These are phyloP conservation scores for Xylariaceae sp. DNA, from an alignment of 2,329 filamentous ascomycete genomes.

Conservation along the genomic window DNA sequence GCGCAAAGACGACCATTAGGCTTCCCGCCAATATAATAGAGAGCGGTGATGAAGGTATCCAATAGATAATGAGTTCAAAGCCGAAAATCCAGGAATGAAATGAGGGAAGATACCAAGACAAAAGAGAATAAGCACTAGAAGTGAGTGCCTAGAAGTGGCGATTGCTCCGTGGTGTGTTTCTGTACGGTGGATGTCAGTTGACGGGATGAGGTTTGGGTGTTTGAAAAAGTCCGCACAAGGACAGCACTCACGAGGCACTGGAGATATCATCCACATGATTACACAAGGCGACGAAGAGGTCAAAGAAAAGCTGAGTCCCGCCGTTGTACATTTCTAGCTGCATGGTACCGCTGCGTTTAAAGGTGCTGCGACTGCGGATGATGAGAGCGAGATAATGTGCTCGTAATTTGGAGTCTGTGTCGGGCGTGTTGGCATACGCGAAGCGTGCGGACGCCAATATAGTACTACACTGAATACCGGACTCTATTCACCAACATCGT, in stretches of 20 bases:
- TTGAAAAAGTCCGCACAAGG: not conserved
- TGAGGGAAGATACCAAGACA: slow-evolving; percentile 3
- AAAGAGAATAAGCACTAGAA: slow-evolving; percentile 3
- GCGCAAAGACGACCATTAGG: slow-evolving; percentile 30
- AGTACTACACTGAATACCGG: slow-evolving; percentile 76
- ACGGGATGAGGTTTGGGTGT: not conserved
- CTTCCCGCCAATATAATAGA: not conserved
- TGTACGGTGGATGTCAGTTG: slow-evolving; percentile 26
- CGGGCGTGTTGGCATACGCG: slow-evolving; percentile 83
- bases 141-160: slow-evolving; percentile 31
- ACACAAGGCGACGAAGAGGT: slow-evolving; percentile 87
- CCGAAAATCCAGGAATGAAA: slow-evolving; percentile 3
- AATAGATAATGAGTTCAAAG: slow-evolving; percentile 10
- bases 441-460: slow-evolving; percentile 85
- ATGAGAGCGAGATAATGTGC: slow-evolving; percentile 91
- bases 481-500: slow-evolving; percentile 44
- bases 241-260: slow-evolving; percentile 46
- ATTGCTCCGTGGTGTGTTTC: slow-evolving; percentile 46
- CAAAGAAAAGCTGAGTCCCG: slow-evolving; percentile 80
- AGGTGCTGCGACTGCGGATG: slow-evolving; percentile 79
- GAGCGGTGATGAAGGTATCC: slow-evolving; percentile 12
- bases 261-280: slow-evolving; percentile 78
- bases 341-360: slow-evolving; percentile 93
- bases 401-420: slow-evolving; percentile 83
- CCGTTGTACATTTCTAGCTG: slow-evolving; percentile 90